These are phyloP conservation scores for Pyrenophora graminea DNA, from an alignment of 2,329 filamentous ascomycete species.

Conservation along the genomic window DNA sequence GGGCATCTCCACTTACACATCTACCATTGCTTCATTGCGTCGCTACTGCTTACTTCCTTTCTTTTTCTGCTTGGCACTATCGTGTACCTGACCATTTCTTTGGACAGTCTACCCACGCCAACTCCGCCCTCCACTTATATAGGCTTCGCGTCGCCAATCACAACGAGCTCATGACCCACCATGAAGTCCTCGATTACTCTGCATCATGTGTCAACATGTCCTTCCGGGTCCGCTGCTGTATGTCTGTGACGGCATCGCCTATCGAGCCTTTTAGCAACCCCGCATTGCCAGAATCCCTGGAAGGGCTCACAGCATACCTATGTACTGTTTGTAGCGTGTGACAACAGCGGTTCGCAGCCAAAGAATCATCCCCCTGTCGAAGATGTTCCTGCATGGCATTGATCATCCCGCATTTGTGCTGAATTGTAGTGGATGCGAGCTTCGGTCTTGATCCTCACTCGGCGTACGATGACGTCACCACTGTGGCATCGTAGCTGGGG, in stretches of 20 bases:
- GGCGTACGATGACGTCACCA: slow-evolving; percentile 10
- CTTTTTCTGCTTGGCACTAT: not conserved
- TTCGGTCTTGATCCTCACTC: not conserved
- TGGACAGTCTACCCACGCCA: not conserved
- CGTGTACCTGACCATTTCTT: not conserved
- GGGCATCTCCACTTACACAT: not conserved
- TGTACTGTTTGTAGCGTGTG: slow-evolving; percentile 2
- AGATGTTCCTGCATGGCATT: slow-evolving; percentile 15
- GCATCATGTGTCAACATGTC: slow-evolving; percentile 6
- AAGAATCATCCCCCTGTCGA: not conserved
- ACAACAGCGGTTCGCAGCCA: not conserved
- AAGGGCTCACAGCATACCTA: not conserved
- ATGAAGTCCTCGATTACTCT: not conserved
- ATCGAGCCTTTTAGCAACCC: slow-evolving; percentile 3
- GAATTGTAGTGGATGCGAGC: not conserved
- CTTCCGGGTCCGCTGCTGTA: slow-evolving; percentile 4
- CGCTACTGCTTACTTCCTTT: not conserved
- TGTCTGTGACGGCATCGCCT: slow-evolving; percentile 10
- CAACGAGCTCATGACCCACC: not conserved
- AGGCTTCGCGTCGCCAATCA: not conserved
- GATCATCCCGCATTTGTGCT: not conserved
- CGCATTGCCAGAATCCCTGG: slow-evolving; percentile 3
- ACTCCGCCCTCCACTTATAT: not conserved
- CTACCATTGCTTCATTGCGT: not conserved
- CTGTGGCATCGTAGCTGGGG: not conserved